Evolutionary conservation across 2,329 filamentous ascomycete species (phyloP).

Genomic region (Cytospora schulzeri): DNA sequence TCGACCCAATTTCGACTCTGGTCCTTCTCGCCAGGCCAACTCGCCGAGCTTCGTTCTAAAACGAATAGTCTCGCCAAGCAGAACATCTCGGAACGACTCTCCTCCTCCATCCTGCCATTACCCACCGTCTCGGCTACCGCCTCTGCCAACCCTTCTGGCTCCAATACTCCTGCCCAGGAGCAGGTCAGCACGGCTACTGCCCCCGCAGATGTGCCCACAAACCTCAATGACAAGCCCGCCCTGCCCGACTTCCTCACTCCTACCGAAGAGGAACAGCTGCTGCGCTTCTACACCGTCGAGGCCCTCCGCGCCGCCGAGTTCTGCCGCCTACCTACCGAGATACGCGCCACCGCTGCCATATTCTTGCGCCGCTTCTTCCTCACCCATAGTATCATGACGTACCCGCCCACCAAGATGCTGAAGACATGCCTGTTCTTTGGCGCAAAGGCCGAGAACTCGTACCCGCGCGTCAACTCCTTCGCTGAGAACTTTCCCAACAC

Average conservation of each 20-base stretch:
- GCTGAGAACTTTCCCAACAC: constrained; percentile 69
- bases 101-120: constrained; percentile 52
- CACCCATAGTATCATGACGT: constrained; percentile 94
- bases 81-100: constrained; percentile 63
- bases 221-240: constrained; percentile 39
- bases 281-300: constrained; percentile 73
- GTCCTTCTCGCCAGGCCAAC: constrained; percentile 79
- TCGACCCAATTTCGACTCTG: constrained; percentile 91
- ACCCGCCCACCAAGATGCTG: constrained; percentile 85
- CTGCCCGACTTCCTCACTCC: constrained; percentile 79
- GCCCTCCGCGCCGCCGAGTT: constrained; percentile 59
- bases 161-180: constrained; percentile 32
- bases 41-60: constrained; percentile 71
- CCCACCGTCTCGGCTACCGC: constrained; percentile 43
- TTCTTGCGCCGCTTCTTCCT: constrained; percentile 95
- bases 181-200: constrained; percentile 13
- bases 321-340: constrained; percentile 53
- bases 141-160: constrained; percentile 33
- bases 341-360: constrained; percentile 76
- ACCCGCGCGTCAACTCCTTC: constrained; percentile 65
- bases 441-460: constrained; percentile 87
- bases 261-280: constrained; percentile 78
- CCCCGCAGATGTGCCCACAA: constrained; percentile 23
- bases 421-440: constrained; percentile 91
- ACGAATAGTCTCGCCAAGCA: constrained; percentile 74